Conservation (phyloP, 176 grass and related monocot species). For the Juncus inflexus region DNA sequence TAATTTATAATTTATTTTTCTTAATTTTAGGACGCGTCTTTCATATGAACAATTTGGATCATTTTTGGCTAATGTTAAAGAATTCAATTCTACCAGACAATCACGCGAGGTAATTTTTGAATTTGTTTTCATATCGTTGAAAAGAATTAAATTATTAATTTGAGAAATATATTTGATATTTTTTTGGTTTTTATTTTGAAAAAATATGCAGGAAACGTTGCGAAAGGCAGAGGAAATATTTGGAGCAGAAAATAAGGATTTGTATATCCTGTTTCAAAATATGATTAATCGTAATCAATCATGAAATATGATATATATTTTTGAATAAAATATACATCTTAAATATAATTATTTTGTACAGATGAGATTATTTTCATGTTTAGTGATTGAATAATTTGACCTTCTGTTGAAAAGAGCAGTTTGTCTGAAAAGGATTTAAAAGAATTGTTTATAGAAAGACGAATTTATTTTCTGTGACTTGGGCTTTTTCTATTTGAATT, state of each 20-base stretch:
- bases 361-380: no score
- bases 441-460: no score
- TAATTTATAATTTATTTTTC: slow-evolving; percentile 4
- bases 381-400: not conserved
- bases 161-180: slow-evolving; percentile 7
- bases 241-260: slow-evolving; percentile 77
- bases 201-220: slow-evolving; percentile 66
- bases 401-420: slow-evolving; percentile 4
- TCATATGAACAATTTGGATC: slow-evolving; percentile 92
- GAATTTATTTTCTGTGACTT: no score
- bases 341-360: no score
- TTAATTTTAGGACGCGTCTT: slow-evolving; percentile 66
- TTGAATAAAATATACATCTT: no score
- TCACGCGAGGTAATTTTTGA: slow-evolving; percentile 61
- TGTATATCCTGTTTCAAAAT: slow-evolving; percentile 79
- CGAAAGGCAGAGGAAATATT: slow-evolving; percentile 89
- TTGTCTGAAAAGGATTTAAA: no score
- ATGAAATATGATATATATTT: slow-evolving; percentile 17
- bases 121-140: not conserved
- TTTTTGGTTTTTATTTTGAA: slow-evolving; percentile 4
- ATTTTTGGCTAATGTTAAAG: slow-evolving; percentile 88
- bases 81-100: slow-evolving; percentile 83
- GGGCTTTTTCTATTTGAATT: no score
- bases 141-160: not conserved
- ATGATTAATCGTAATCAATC: slow-evolving; percentile 67